A percentile compares a stretch with the other conserved stretches of the same genome.
Conservation (phyloP, 2,329 filamentous ascomycete genomes). For the Aspergillus latus region DNA sequence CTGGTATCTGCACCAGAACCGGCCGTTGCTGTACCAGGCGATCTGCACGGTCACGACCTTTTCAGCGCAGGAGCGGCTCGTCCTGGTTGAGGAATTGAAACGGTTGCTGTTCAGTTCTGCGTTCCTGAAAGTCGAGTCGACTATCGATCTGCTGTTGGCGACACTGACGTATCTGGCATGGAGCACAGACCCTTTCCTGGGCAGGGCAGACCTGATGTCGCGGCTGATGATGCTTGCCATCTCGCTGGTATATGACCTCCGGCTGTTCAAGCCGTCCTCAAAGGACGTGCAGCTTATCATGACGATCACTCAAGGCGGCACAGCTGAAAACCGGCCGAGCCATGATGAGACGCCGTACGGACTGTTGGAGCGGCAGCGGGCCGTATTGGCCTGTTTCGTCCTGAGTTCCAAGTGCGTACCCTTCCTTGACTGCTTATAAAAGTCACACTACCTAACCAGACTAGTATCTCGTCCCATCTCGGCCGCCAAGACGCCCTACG, state of each 20-base stretch:
- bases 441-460: slow-evolving; percentile 1
- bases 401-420: slow-evolving; percentile 31
- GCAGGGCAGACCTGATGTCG: slow-evolving; percentile 31
- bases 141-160: slow-evolving; percentile 39
- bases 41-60: slow-evolving; percentile 37
- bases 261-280: slow-evolving; percentile 33
- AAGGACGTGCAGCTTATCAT: slow-evolving; percentile 33
- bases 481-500: slow-evolving; percentile 35
- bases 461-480: slow-evolving; percentile 37
- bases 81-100: slow-evolving; percentile 33
- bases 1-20: slow-evolving; percentile 32
- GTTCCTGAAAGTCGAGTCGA: slow-evolving; percentile 30
- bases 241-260: slow-evolving; percentile 40
- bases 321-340: slow-evolving; percentile 17
- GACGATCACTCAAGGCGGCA: slow-evolving; percentile 29
- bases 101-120: slow-evolving; percentile 29
- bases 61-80: slow-evolving; percentile 29
- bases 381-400: slow-evolving; percentile 34
- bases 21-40: slow-evolving; percentile 39
- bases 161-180: slow-evolving; percentile 40
- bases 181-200: slow-evolving; percentile 39
- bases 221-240: slow-evolving; percentile 41
- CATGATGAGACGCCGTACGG: slow-evolving; percentile 15
- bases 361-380: slow-evolving; percentile 30
- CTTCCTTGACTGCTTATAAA: not conserved